Conservation (phyloP, 179 eudicot genomes). For the Beta lomatogona region DNA sequence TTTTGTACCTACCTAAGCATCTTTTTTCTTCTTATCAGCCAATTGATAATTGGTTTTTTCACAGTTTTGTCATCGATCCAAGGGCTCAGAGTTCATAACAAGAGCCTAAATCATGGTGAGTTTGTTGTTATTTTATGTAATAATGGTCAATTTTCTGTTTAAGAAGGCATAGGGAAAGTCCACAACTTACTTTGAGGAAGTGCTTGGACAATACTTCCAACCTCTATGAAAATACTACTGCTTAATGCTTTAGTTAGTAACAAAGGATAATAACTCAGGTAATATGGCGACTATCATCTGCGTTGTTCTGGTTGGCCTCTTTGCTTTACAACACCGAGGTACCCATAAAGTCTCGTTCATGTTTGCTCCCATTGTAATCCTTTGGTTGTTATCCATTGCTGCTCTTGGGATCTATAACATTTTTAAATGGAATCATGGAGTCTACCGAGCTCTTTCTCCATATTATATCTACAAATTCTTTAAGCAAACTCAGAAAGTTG, state of each 20-base stretch:
- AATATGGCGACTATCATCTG: conserved; percentile 42
- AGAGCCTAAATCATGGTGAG: conserved; percentile 37
- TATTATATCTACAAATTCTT: conserved; percentile 56
- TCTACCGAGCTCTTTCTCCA: conserved; percentile 59
- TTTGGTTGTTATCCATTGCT: conserved; percentile 59
- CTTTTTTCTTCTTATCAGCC: background rate
- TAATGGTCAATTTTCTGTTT: background rate
- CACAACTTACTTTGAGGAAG: background rate
- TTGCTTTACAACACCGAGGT: conserved; percentile 65
- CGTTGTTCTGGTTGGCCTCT: conserved; percentile 50
- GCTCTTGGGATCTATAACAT: conserved; percentile 57
- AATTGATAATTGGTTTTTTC: conserved; percentile 17
- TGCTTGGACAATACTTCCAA: background rate
- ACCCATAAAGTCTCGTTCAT: conserved; percentile 55
- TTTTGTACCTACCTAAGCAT: background rate
- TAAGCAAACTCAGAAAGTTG: conserved; percentile 41
- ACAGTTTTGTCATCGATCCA: conserved; percentile 53
- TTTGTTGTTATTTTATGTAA: background rate
- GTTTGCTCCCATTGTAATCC: conserved; percentile 59
- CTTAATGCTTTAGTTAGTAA: conserved; percentile 10
- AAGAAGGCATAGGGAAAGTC: background rate
- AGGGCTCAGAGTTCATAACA: conserved; percentile 44
- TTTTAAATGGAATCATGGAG: conserved; percentile 50
- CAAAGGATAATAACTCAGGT: conserved; percentile 34
- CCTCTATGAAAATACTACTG: background rate